phyloP scores from a whole-genome alignment of 164 flowering plant genomes.

The Stephania yunnanensis region DNA sequence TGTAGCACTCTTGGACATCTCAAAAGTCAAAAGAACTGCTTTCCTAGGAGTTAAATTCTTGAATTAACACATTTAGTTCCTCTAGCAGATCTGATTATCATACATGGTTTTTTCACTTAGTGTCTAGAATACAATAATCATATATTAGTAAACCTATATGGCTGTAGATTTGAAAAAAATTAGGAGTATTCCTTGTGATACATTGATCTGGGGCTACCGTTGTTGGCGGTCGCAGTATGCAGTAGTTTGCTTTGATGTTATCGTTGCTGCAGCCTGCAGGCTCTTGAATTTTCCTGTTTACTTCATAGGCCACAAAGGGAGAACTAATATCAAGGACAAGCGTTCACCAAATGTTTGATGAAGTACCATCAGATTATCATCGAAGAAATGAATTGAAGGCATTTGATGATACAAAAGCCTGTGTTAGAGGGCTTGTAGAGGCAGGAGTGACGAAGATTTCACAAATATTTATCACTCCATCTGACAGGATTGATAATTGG shows the following conservation, averaged over 20 bases:
- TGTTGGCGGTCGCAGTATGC: too few relatives aligned
- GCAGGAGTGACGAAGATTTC: slow-evolving; percentile 9
- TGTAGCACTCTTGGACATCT: too few relatives aligned
- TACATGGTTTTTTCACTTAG: too few relatives aligned
- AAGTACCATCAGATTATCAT: background rate
- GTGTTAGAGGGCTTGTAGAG: slow-evolving; percentile 30
- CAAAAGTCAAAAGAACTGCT: too few relatives aligned
- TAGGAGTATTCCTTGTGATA: background rate
- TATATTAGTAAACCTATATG: too few relatives aligned
- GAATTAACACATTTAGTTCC: too few relatives aligned
- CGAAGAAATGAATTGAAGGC: slow-evolving; percentile 18
- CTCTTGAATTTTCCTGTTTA: background rate
- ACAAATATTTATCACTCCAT: too few relatives aligned
- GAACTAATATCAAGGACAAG: background rate
- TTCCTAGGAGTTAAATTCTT: too few relatives aligned
- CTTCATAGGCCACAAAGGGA: background rate
- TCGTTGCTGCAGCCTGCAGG: background rate
- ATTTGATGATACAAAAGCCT: slow-evolving; percentile 27
- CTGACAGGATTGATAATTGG: background rate
- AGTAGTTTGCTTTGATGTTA: background rate
- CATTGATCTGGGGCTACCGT: background rate
- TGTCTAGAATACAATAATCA: too few relatives aligned
- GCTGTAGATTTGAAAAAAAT: too few relatives aligned
- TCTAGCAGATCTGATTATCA: too few relatives aligned
- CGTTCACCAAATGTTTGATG: background rate